Percentiles rank a stretch among this genome's conserved stretches.
phyloP scores from a whole-genome alignment of 2,329 filamentous ascomycete species.

The Talaromyces albobiverticillius region DNA sequence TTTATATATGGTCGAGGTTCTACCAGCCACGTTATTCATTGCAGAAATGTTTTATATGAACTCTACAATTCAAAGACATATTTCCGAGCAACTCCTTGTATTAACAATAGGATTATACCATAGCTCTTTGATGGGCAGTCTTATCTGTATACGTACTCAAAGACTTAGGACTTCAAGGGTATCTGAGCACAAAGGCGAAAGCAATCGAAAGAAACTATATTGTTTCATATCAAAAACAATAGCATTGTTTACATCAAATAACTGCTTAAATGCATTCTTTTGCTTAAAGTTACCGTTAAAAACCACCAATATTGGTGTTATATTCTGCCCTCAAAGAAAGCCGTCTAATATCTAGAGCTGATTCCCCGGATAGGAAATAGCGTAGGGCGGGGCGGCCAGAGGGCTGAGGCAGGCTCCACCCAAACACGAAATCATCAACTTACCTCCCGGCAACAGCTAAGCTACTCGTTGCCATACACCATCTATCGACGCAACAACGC shows the following conservation, averaged over 20 bases:
- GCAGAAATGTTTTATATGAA: background rate
- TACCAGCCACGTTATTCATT: background rate
- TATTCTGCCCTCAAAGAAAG: background rate
- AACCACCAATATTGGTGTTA: background rate
- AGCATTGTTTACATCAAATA: background rate
- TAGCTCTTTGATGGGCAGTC: too few relatives aligned
- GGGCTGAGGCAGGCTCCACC: background rate
- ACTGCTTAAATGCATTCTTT: background rate
- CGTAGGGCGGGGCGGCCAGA: background rate
- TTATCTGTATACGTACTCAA: too few relatives aligned
- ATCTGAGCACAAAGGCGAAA: background rate
- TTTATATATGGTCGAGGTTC: background rate
- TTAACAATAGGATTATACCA: too few relatives aligned
- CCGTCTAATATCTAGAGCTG: background rate
- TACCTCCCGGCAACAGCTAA: background rate
- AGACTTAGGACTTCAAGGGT: background rate
- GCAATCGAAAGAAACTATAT: background rate
- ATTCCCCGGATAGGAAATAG: slow-evolving; percentile 2
- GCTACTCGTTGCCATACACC: background rate
- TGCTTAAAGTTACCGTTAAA: background rate
- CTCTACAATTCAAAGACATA: background rate
- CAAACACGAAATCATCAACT: background rate
- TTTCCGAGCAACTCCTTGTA: background rate
- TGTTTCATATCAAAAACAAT: background rate
- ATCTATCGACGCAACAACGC: background rate